These are phyloP conservation scores for Ceratopteris richardii DNA, from an alignment of 75 land plant species.

Conservation along the genomic window DNA sequence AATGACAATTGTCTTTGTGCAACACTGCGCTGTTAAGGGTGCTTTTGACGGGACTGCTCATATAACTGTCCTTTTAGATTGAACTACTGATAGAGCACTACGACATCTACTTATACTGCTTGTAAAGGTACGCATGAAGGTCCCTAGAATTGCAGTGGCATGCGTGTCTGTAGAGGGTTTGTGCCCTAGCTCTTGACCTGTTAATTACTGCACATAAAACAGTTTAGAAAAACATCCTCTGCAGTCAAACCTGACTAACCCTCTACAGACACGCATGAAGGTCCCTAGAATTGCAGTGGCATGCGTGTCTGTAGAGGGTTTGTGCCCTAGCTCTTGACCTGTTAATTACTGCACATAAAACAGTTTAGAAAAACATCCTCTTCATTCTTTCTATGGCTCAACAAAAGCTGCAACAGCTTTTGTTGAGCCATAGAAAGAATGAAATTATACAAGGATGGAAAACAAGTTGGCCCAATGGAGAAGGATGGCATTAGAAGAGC, in stretches of 20 bases:
- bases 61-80: constrained; percentile 83
- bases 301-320: constrained; percentile 94
- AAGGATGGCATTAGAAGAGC: constrained; percentile 92
- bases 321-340: constrained; percentile 93
- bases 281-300: constrained; percentile 82
- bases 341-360: constrained; percentile 85
- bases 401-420: constrained; percentile 98
- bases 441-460: constrained; percentile 82
- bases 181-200: too few relatives aligned
- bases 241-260: too few relatives aligned
- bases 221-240: too few relatives aligned
- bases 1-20: constrained; percentile 97
- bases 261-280: constrained; percentile 87
- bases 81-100: constrained; percentile 90
- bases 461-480: constrained; percentile 82
- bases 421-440: constrained; percentile 94
- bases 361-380: constrained; percentile 92
- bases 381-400: constrained; percentile 86
- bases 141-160: too few relatives aligned
- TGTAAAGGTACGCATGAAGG: too few relatives aligned
- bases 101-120: constrained; percentile 86
- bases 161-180: too few relatives aligned
- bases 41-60: constrained; percentile 98
- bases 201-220: too few relatives aligned
- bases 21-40: constrained; percentile 72